Conservation (phyloP, 257 asterid species). For the Gynochthodes officinalis region DNA sequence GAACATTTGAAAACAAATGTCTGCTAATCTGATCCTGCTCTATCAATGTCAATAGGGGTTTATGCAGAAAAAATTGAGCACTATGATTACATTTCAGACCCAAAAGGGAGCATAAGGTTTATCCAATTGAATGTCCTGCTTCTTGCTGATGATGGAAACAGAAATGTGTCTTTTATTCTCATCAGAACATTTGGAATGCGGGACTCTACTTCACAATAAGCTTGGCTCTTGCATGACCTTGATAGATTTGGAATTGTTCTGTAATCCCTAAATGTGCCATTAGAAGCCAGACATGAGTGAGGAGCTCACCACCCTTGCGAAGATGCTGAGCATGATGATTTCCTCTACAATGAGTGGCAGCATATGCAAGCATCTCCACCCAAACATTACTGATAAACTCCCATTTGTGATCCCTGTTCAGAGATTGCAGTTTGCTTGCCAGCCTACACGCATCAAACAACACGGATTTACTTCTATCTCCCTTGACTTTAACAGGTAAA, state of each 20-base stretch:
- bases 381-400: slow-evolving; percentile 29
- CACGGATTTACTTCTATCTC: slow-evolving; percentile 58
- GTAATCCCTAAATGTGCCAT: slow-evolving; percentile 64
- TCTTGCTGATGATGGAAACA: neutral
- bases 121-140: too few relatives aligned
- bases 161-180: neutral
- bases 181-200: neutral
- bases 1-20: too few relatives aligned
- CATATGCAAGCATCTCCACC: slow-evolving; percentile 50
- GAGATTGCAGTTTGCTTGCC: slow-evolving; percentile 25
- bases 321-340: slow-evolving; percentile 54
- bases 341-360: slow-evolving; percentile 48
- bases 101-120: too few relatives aligned
- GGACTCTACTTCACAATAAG: slow-evolving; percentile 28
- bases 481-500: slow-evolving; percentile 45
- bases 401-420: slow-evolving; percentile 22
- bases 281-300: slow-evolving; percentile 61
- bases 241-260: slow-evolving; percentile 45
- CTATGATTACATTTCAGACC: too few relatives aligned
- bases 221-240: slow-evolving; percentile 58
- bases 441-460: slow-evolving; percentile 51
- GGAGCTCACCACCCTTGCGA: slow-evolving; percentile 59
- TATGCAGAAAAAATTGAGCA: too few relatives aligned
- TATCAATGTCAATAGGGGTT: too few relatives aligned
- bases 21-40: too few relatives aligned